Evolutionary conservation across 2,329 filamentous ascomycete species (phyloP), one percentile per base, ranked within the genome.

Genomic region (Fusarium austroafricanum): DNA sequence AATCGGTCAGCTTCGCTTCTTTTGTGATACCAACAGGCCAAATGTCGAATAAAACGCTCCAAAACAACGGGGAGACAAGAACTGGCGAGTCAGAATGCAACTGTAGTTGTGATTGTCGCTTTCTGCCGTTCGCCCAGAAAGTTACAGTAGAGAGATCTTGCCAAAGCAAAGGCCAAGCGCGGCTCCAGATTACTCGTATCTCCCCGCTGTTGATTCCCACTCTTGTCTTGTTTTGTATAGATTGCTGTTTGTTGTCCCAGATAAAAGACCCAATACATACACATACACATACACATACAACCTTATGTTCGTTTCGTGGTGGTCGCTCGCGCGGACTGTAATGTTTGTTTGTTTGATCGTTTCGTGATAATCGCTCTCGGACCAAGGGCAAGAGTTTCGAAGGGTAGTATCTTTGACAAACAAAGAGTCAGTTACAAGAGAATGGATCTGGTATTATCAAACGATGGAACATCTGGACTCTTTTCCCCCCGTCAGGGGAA

Each of bases 401-500:
- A 42, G 47, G 26, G 37, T 33, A 20, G 14, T 26, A 38, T 38
- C 18, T n/a, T 33, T 26, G 35, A 40, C 29, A 20, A 43, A 14
- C 15, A 43, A 40, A 14, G 35, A 33, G 23, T 31, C 6, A 6
- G 15, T 53, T 50, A 43, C 21, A 23, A 29, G 14, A 38, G 38
- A 59, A 51, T 37, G 55, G 44, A 61, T 61, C 54, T 20, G 21
- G 15, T 21, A 44, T 29, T 29, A 42, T 54, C 61, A 54, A 65
- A 39, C 43, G 43, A n/a, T n/a, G n/a, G n/a, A 23, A 23, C 47
- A 40, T 35, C 46, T 44, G 28, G 45, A 43, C 35, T 55, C 35
- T 28, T 51, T 65, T 52, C 54, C 70, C 71, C 71, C 71, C 67
- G 71, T 73, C 71, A 73, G 71, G 71, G 71, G 71, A 61, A 70